Evolutionary conservation across 1,284 basidiomycete species (phyloP), one percentile per base, ranked within the genome.

Genomic region (Pseudomicrostroma phylloplanum): DNA sequence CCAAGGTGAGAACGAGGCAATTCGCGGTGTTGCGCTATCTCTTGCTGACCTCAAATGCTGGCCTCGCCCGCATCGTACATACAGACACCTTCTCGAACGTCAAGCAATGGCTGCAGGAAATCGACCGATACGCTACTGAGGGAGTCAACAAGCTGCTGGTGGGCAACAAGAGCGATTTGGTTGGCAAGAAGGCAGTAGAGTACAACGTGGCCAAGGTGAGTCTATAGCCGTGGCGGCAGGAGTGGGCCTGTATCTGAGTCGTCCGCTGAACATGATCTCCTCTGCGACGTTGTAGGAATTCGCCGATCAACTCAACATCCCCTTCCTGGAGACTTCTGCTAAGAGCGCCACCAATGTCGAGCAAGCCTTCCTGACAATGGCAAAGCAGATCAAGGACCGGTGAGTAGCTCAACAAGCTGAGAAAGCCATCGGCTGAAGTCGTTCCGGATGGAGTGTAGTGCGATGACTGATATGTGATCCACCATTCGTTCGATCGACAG

Each of bases 91-190:
- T 96, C 83, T 88, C 89, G 76, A 96, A 98, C 77, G 96, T 98
- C 80, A 99, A 98, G 85, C 92, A 96, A 81, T 98, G 96, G 96
- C 86, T 98, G 64, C 92, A 96, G 80, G 94, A 99, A 82, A 98
- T 98, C 77, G 96, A 98, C 83, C 88, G 94, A 77, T 97, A 98
- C 81, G 96, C 96, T 65, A 93, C 92, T 57, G 96, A 98, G 81
- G 96, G 94, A 60, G 94, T 98, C 66, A 96, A 96, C 86, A 96
- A 96, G 83, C 82, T 98, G 56, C 86, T 98, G 58, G 92, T 98
- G 63, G 94, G 94, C 68, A 98, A 97, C 86, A 98, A 98, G 85
- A 91, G 89, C 57, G 94, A 98, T 83, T 84, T 97, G 80, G 91
- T 91, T 49, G 88, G 87, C 84, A 98, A 98, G 88, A 98, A 97